Conservation (phyloP, 257 asterid species). For the Capsicum chinense region DNA sequence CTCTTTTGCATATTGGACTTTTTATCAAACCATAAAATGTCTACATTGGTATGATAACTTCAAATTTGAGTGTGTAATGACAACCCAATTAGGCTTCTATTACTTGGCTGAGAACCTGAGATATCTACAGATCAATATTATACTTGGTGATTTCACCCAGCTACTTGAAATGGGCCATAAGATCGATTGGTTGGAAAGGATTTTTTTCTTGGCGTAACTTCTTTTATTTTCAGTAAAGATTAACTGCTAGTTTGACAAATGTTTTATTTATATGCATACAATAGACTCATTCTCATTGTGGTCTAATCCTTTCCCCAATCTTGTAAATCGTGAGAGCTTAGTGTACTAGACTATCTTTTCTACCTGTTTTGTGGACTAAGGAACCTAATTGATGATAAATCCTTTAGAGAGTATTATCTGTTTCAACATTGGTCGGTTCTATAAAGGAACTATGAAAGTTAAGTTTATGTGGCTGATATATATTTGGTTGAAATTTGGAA, state of each 20-base stretch:
- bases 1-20: background rate
- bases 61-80: background rate
- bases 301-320: background rate
- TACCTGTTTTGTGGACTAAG: background rate
- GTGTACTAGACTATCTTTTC: background rate
- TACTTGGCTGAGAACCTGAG: background rate
- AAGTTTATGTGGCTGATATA: background rate
- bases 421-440: background rate
- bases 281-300: background rate
- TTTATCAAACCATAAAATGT: background rate
- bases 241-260: background rate
- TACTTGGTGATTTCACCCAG: background rate
- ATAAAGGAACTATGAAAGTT: background rate
- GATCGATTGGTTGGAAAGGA: no score
- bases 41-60: background rate
- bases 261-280: background rate
- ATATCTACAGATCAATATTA: background rate
- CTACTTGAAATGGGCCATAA: background rate
- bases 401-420: background rate
- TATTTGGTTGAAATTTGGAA: background rate
- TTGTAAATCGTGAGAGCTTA: background rate
- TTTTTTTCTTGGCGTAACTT: background rate
- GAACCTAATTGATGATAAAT: background rate
- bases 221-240: background rate
- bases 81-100: background rate